Evolutionary conservation across 2,329 filamentous ascomycete genomes (phyloP).

Genomic region (Chaetomiaceae sp.): DNA sequence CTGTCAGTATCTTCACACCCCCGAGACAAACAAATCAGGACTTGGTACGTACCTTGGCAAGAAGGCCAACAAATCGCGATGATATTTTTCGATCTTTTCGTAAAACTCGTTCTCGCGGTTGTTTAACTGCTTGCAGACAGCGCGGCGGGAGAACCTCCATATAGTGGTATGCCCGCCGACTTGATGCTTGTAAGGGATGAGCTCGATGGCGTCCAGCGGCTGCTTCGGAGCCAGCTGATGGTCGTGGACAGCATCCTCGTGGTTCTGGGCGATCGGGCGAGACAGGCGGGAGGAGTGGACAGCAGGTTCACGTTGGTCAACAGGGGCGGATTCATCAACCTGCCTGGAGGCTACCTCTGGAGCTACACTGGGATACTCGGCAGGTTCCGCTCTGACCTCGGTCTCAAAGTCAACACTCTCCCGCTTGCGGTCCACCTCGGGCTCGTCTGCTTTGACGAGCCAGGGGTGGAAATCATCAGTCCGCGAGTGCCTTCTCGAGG

Average conservation of each 20-base stretch:
- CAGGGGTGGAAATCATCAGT: conserved; percentile 44
- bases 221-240: conserved; percentile 47
- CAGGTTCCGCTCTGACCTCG: conserved; percentile 24
- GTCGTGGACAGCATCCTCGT: conserved; percentile 48
- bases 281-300: conserved; percentile 32
- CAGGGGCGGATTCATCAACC: conserved; percentile 37
- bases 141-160: conserved; percentile 90
- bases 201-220: conserved; percentile 84
- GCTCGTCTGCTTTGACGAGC: conserved; percentile 55
- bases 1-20: conserved; percentile 22
- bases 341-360: conserved; percentile 26
- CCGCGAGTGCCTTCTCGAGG: conserved; percentile 23
- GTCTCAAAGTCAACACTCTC: conserved; percentile 30
- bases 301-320: conserved; percentile 39
- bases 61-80: conserved; percentile 85
- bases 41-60: conserved; percentile 64
- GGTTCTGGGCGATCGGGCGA: conserved; percentile 38
- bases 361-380: conserved; percentile 23
- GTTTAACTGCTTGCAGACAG: conserved; percentile 97
- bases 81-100: conserved; percentile 86
- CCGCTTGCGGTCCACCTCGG: conserved; percentile 33
- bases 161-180: conserved; percentile 95
- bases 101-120: conserved; percentile 99
- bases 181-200: conserved; percentile 96
- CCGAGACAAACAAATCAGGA: background rate